phyloP scores from a whole-genome alignment of 2,329 filamentous ascomycete species.

The Ascocoryne sarcoides region DNA sequence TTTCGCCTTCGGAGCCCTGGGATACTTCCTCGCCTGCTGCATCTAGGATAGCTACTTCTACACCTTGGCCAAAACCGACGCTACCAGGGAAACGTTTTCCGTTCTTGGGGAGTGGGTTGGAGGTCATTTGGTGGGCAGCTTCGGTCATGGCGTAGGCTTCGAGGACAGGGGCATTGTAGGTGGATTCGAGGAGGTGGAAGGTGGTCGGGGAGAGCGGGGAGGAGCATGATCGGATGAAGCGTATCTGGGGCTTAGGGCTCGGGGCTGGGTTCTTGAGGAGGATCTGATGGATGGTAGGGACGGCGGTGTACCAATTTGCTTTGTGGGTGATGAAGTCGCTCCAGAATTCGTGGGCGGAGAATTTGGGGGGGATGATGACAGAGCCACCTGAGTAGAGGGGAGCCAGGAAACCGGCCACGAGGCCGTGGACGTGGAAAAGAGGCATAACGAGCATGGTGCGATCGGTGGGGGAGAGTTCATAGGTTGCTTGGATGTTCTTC shows the following conservation, averaged over 20 bases:
- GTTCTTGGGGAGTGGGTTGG: slow-evolving; percentile 56
- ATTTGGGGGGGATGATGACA: slow-evolving; percentile 68
- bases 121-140: slow-evolving; percentile 78
- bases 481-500: slow-evolving; percentile 73
- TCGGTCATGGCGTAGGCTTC: slow-evolving; percentile 94
- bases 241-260: slow-evolving; percentile 59
- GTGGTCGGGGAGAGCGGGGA: slow-evolving; percentile 74
- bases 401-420: slow-evolving; percentile 73
- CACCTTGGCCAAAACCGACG: slow-evolving; percentile 75
- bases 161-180: slow-evolving; percentile 70
- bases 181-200: slow-evolving; percentile 69
- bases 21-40: slow-evolving; percentile 57
- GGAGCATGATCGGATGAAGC: slow-evolving; percentile 83
- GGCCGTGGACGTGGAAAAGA: slow-evolving; percentile 83
- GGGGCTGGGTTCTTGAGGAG: slow-evolving; percentile 67
- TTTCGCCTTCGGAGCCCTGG: slow-evolving; percentile 67
- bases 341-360: slow-evolving; percentile 82
- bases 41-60: slow-evolving; percentile 72
- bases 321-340: slow-evolving; percentile 61
- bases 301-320: slow-evolving; percentile 88
- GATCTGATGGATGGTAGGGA: slow-evolving; percentile 90
- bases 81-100: slow-evolving; percentile 71
- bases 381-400: slow-evolving; percentile 69
- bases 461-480: slow-evolving; percentile 60
- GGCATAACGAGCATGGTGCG: slow-evolving; percentile 86